Conservation (phyloP, 1,284 basidiomycete genomes). For the Coniferiporia weirii region DNA sequence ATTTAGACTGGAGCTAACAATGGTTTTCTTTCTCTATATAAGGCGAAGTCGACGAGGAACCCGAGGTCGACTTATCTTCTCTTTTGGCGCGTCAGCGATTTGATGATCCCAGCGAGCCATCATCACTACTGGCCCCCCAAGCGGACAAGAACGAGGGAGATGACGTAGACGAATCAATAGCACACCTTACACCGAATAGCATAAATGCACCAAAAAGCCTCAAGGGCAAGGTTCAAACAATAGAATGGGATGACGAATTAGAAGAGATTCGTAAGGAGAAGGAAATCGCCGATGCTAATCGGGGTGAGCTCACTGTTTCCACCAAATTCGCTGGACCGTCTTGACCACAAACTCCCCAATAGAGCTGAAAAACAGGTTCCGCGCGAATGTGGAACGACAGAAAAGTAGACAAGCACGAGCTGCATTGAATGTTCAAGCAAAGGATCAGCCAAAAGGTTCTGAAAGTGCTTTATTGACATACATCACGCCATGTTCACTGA, state of each 20-base stretch:
- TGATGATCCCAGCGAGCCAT: conserved; percentile 33
- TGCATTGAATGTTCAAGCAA: background rate
- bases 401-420: background rate
- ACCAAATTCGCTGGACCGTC: background rate
- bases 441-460: background rate
- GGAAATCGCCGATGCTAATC: conserved; percentile 61
- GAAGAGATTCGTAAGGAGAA: conserved; percentile 65
- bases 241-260: conserved; percentile 62
- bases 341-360: conserved; percentile 3
- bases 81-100: conserved; percentile 61
- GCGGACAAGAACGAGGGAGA: conserved; percentile 40
- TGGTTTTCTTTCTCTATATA: background rate
- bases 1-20: background rate
- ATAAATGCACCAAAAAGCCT: conserved; percentile 19
- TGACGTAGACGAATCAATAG: conserved; percentile 58
- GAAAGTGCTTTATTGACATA: background rate
- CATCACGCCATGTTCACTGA: background rate
- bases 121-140: conserved; percentile 22
- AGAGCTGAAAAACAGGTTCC: conserved; percentile 68
- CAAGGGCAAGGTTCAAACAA: conserved; percentile 59
- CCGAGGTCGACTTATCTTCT: conserved; percentile 63
- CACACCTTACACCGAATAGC: conserved; percentile 38
- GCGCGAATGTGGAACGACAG: conserved; percentile 51
- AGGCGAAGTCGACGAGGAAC: conserved; percentile 66
- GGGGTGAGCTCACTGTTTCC: conserved; percentile 42